Evolutionary conservation across 1,139 yeast species (phyloP), one percentile per base, ranked within the genome.

Genomic region (Pichia sp.): DNA sequence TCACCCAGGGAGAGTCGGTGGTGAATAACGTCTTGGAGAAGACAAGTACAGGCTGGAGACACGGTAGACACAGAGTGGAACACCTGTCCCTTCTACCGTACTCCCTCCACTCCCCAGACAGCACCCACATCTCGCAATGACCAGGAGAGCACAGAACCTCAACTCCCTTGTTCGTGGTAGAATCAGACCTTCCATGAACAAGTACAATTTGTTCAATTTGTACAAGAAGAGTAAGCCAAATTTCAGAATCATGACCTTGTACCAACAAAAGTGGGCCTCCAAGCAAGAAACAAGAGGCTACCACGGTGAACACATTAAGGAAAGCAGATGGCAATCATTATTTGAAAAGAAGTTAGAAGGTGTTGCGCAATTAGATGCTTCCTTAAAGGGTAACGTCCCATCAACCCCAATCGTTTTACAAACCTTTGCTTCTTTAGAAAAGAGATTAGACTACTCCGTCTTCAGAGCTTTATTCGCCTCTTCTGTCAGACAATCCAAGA

Each of bases 401-500:
- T 71, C 73, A 41, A 84, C 93, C 1, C 99, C 99, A 11, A 79
- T 87, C 70, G 81, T 89, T 41, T 68, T 90, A 61, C 99, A 93
- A 69, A 85, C 97, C 1, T 93, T 75, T 67, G 96, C 96, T 5
- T 83, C 83, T 4, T 71, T 94, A 53, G 99, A 93, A 65, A 85
- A 85, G 64, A 76, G 99, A 63, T 75, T 93, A 36, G 99, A 93
- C 65, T 79, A 85, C 63, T 97, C 97, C 1, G 61, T 93, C 12
- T 93, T 88, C 70, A 81, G 99, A 67, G 76, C 97, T 33, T 76
- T 93, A 85, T 91, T 93, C 71, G 96, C 99, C 4, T 80, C 96
- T 7, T 87, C 96, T 8, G 81, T 89, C 8, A 83, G 97, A 73
- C 98, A 93, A 68, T 96, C 99, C 2, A 81, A 96, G 57, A 91